These are phyloP conservation scores for Lithospermum erythrorhizon DNA, from an alignment of 257 asterid genomes.

Conservation along the genomic window DNA sequence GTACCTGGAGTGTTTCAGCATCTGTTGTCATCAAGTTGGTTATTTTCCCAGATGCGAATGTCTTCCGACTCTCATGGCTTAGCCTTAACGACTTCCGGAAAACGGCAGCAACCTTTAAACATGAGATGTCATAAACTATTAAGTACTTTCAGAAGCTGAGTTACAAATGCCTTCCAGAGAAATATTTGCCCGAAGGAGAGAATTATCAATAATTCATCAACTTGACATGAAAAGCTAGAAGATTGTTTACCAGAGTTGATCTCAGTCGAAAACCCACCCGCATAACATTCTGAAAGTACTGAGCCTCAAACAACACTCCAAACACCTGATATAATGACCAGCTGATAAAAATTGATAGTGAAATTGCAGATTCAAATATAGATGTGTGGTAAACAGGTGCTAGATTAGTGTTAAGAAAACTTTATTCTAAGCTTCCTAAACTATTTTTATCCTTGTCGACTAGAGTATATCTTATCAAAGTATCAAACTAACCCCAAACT, in stretches of 20 bases:
- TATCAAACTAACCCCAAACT: too few relatives aligned
- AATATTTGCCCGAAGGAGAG: too few relatives aligned
- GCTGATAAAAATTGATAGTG: not conserved
- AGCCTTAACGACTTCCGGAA: constrained; percentile 69
- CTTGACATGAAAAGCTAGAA: too few relatives aligned
- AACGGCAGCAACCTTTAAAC: constrained; percentile 63
- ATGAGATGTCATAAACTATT: not conserved
- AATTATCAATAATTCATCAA: too few relatives aligned
- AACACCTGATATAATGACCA: constrained; percentile 32
- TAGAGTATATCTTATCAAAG: too few relatives aligned
- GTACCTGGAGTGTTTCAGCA: constrained; percentile 87
- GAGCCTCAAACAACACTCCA: constrained; percentile 89
- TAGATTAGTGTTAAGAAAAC: too few relatives aligned
- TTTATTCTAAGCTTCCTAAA: too few relatives aligned
- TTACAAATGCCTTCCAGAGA: not conserved
- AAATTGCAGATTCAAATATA: not conserved
- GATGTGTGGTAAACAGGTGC: not conserved
- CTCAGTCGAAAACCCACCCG: constrained; percentile 89
- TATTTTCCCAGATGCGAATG: constrained; percentile 67
- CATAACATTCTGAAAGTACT: constrained; percentile 87
- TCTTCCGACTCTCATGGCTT: constrained; percentile 69
- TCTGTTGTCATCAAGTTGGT: constrained; percentile 86
- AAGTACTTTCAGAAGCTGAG: not conserved
- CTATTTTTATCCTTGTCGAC: too few relatives aligned
- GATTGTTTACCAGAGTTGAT: constrained; percentile 59